Base-by-base conservation (phyloP, 2,329 filamentous ascomycete genomes). In the Alternaria gansuensis region DNA sequence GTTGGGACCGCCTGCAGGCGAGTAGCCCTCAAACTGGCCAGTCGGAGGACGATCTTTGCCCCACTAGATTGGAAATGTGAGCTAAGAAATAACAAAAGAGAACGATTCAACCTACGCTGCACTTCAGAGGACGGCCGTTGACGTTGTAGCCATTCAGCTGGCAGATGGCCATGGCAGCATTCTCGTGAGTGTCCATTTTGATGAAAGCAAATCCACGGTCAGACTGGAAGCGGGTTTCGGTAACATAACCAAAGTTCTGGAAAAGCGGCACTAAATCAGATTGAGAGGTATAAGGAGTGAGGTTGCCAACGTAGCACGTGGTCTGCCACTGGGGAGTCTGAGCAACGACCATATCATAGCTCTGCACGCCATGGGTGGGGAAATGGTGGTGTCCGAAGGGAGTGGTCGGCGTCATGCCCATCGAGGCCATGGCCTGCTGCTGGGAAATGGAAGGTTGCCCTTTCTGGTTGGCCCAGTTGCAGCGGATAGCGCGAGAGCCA, bases 391-490 rank as follows among this genome's bases (percentile, higher is more conserved):
- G 93, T 33, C 94, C 95, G 74, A 93, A 99, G 11, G 94, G 93
- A 45, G 93, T 97, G 29, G 94, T 97, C 5, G 95, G 95, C 26
- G 94, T 97, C 90, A 99, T 93, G 76, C 95, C 95, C 92, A 98
- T 97, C 59, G 93, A 90, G 63, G 90, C 90, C 92, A 99, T 95
- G 36, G 93, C 92, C 80, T 96, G 92, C 81, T 98, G 95, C 82
- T 99, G 94, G 48, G 93, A 93, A 79, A 98, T 97, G 2, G 95
- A 98, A 56, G 95, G 95, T 76, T 99, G 95, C n/a, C 95, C 95
- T 84, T 99, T 99, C 77, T 99, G 95, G 82, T 99, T 99, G 61
- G 95, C 95, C 95, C 95, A 99, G 84, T 99, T 99, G 86, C 94
- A 98, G 70, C 95, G 93, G 75, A 99, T 99, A 39, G 95, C 95